phyloP scores from a whole-genome alignment of 768 basidiomycete species.

The Suillus sp. region DNA sequence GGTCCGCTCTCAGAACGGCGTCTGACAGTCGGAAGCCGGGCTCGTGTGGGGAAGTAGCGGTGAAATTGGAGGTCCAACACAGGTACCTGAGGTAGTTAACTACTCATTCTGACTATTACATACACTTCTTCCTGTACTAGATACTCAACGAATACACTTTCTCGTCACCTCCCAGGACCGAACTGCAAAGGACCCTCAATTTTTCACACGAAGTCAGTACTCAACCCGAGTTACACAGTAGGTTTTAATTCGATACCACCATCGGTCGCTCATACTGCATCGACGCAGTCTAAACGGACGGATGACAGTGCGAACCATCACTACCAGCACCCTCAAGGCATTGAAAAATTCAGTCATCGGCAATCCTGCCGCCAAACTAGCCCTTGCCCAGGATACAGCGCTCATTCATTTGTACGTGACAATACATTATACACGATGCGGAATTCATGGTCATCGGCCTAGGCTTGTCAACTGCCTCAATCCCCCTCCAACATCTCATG shows the following conservation, averaged over 20 bases:
- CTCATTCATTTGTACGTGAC: conserved; percentile 56
- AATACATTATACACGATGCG: background rate
- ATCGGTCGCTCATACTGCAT: background rate
- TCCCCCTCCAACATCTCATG: conserved; percentile 34
- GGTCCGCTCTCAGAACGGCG: background rate
- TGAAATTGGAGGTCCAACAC: too few species aligned
- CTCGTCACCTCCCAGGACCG: too few species aligned
- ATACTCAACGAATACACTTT: too few species aligned
- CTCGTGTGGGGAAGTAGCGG: background rate
- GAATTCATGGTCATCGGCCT: background rate
- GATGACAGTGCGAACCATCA: conserved; percentile 35
- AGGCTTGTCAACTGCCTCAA: conserved; percentile 69
- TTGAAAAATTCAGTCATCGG: conserved; percentile 80
- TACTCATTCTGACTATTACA: too few species aligned
- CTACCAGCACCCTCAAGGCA: conserved; percentile 50
- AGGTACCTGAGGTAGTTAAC: too few species aligned
- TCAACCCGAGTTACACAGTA: background rate
- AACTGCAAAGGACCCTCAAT: too few species aligned
- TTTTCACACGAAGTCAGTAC: background rate
- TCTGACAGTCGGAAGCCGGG: conserved; percentile 9
- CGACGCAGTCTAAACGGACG: background rate
- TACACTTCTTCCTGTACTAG: too few species aligned
- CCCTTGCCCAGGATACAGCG: conserved; percentile 54
- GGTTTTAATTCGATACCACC: conserved; percentile 1
- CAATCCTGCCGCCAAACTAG: conserved; percentile 70